Conservation (phyloP, 441 rosid genomes). For the Rhodomyrtus psidioides region DNA sequence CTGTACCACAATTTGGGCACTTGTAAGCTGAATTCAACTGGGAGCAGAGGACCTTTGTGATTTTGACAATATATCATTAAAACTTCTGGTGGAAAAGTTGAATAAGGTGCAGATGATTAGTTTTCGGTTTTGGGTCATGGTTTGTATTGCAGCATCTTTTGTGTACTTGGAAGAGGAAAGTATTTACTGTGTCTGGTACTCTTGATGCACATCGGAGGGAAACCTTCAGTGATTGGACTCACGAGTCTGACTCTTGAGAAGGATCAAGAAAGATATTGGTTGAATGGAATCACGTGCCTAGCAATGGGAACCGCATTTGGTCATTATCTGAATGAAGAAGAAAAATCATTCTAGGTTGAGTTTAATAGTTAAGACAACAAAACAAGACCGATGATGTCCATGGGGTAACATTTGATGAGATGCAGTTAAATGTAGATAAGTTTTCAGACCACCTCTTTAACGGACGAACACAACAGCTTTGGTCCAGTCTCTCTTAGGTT, state of each 20-base stretch:
- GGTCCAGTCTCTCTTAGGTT: not conserved
- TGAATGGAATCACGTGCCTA: not conserved
- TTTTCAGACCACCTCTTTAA: not conserved
- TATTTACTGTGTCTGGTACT: not conserved
- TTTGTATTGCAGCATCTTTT: not conserved
- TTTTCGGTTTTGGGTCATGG: not conserved
- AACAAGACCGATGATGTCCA: not conserved
- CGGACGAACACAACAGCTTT: not conserved
- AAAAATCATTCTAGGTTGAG: not conserved
- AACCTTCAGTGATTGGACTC: not conserved
- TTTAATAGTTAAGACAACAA: not conserved
- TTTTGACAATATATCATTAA: not conserved
- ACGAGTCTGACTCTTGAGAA: not conserved
- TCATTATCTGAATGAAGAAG: not conserved
- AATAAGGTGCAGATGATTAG: not conserved
- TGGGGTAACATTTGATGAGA: not conserved
- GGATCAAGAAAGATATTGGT: not conserved
- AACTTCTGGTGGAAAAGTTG: not conserved
- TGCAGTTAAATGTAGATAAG: not conserved
- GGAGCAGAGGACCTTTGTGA: not conserved
- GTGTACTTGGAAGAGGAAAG: not conserved
- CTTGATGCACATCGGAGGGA: not conserved
- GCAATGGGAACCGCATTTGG: not conserved
- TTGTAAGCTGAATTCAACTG: not conserved
- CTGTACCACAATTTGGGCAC: not conserved